A percentile compares a stretch with the other conserved stretches of the same genome.
phyloP scores from a whole-genome alignment of 371 early-diverging fungal genomes.

The Circinella umbellata region DNA sequence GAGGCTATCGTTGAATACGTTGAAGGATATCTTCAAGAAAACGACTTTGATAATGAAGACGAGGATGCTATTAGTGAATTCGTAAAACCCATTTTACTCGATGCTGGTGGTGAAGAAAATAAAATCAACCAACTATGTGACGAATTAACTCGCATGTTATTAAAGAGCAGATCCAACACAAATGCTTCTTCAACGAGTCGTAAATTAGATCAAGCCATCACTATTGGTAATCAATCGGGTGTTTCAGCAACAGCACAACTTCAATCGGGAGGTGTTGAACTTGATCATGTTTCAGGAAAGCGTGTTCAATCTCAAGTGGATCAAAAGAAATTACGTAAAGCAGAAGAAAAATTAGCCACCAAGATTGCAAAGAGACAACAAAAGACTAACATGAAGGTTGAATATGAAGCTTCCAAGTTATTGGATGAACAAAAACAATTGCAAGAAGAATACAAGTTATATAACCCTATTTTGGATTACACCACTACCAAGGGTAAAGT shows the following conservation, averaged over 20 bases:
- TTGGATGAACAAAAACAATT: slow-evolving; percentile 72
- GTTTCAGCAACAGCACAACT: slow-evolving; percentile 63
- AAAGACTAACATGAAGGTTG: slow-evolving; percentile 59
- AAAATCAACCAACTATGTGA: slow-evolving; percentile 69
- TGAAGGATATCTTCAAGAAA: slow-evolving; percentile 84
- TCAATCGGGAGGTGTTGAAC: slow-evolving; percentile 55
- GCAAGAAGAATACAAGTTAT: slow-evolving; percentile 70
- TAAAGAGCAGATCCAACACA: slow-evolving; percentile 22
- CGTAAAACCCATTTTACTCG: slow-evolving; percentile 84
- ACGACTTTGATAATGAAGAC: slow-evolving; percentile 66
- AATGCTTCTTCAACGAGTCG: slow-evolving; percentile 7
- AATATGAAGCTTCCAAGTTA: slow-evolving; percentile 83
- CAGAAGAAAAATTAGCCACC: slow-evolving; percentile 90
- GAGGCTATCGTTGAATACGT: slow-evolving; percentile 82
- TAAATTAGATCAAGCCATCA: slow-evolving; percentile 63
- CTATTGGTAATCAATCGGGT: slow-evolving; percentile 58
- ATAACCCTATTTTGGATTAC: slow-evolving; percentile 87
- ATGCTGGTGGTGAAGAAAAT: slow-evolving; percentile 70
- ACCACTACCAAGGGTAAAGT: slow-evolving; percentile 82
- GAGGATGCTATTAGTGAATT: slow-evolving; percentile 83
- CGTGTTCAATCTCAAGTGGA: slow-evolving; percentile 88
- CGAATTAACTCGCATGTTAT: slow-evolving; percentile 60
- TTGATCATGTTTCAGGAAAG: slow-evolving; percentile 70
- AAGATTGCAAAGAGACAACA: slow-evolving; percentile 87
- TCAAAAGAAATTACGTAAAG: slow-evolving; percentile 87